A percentile compares a stretch with the other conserved stretches of the same genome.
phyloP scores from a whole-genome alignment of 495 filamentous ascomycete species.

The Acidomyces sp. region DNA sequence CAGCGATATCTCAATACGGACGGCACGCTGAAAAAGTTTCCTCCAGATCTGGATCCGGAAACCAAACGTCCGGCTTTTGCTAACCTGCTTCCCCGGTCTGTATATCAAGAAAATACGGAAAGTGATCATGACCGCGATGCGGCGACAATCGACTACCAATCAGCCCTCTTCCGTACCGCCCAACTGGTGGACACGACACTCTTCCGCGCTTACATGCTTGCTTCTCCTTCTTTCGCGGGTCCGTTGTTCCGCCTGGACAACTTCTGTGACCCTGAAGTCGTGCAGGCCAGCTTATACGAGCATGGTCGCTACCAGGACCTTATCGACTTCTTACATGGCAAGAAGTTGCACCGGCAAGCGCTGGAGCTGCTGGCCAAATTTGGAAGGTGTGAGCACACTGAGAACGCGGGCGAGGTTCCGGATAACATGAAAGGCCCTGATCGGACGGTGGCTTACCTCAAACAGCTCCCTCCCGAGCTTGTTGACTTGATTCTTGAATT shows the following conservation, averaged over 20 bases:
- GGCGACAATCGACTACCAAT: conserved; percentile 54
- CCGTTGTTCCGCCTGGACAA: conserved; percentile 93
- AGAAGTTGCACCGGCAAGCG: conserved; percentile 80
- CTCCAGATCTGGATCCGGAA: conserved; percentile 35
- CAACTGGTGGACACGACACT: conserved; percentile 82
- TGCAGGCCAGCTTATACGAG: conserved; percentile 83
- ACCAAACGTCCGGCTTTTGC: conserved; percentile 31
- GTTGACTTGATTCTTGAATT: conserved; percentile 90
- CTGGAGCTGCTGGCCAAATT: conserved; percentile 72
- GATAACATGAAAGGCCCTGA: conserved; percentile 68
- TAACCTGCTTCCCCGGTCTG: conserved; percentile 27
- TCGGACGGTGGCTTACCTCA: conserved; percentile 77
- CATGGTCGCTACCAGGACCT: conserved; percentile 82
- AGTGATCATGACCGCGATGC: conserved; percentile 25
- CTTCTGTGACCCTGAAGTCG: conserved; percentile 90
- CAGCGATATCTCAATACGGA: conserved; percentile 68
- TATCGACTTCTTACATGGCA: conserved; percentile 93
- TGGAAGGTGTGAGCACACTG: conserved; percentile 53
- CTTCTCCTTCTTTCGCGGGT: conserved; percentile 67
- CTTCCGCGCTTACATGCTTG: conserved; percentile 88
- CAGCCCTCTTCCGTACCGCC: conserved; percentile 59
- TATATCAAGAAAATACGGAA: background rate
- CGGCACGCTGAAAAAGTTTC: conserved; percentile 52
- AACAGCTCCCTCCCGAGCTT: conserved; percentile 71
- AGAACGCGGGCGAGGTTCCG: conserved; percentile 46